Evolutionary conservation across 2,329 filamentous ascomycete genomes (phyloP), one percentile per base, ranked within the genome.

Genomic region (Corynespora cassiicola): DNA sequence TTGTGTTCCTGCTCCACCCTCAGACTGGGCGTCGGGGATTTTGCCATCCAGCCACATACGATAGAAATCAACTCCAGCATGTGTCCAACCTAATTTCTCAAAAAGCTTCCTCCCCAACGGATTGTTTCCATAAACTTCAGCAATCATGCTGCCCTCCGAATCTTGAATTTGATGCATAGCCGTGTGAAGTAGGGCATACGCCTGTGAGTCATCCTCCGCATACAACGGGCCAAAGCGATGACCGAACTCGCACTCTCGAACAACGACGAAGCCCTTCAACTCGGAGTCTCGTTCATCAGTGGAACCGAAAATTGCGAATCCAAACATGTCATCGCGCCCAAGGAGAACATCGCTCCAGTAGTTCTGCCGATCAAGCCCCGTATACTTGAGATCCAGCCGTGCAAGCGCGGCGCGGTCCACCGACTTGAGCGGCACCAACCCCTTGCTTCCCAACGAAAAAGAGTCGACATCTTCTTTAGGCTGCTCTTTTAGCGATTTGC

Each of bases 31-130:
- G 5, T 41, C 35, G 6, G 66, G 59, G 8, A 61, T 58, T 15
- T 52, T 52, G 0, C 57, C 63, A 29, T 60, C 36, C 8, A 63
- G 32, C 68, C 68, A 70, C 68, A 71, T 72, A 14, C 68, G 58
- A 50, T 66, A 52, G 45, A 65, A 69, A 21, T 64, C 54, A 6
- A 69, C 25, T 5, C 56, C 61, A 9, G 42, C 44, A 20, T 41
- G 47, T 15, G 39, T 34, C 61, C 63, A 71, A 6, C 65, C 66
- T 6, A 65, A 31, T 3, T 60, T 50, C 26, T 66, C 54, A 36
- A 72, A 68, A 7, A 68, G 36, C 22, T 46, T 50, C 21, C 47
- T 39, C 1, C 57, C 65, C 1, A 52, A 31, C 2, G 44, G 17
- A 52, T 70, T 70, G 4, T 47, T 51, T 7, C 54, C 51, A 45